These are phyloP conservation scores for Arachis stenosperma DNA, from an alignment of 306 rosid species.

Conservation along the genomic window DNA sequence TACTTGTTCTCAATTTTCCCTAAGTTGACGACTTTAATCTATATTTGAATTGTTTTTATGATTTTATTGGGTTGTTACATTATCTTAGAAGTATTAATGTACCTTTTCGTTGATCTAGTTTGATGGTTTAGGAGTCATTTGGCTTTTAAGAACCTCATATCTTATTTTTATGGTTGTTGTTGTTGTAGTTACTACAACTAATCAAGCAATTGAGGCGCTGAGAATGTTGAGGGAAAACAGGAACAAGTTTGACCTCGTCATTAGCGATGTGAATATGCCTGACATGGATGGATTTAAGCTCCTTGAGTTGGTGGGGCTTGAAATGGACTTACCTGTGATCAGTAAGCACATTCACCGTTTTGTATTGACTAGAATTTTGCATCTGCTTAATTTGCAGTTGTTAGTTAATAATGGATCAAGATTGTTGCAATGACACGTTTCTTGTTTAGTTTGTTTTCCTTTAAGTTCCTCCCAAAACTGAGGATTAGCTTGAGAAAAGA, in stretches of 20 bases:
- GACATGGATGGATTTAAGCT: constrained; percentile 95
- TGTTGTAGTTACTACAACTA: constrained; percentile 72
- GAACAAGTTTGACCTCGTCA: constrained; percentile 75
- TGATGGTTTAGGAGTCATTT: constrained; percentile 12
- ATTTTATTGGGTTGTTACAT: constrained; percentile 17
- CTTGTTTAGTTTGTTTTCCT: background rate
- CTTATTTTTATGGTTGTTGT: constrained; percentile 38
- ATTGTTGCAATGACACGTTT: background rate
- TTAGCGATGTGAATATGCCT: constrained; percentile 90
- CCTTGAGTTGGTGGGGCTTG: constrained; percentile 86
- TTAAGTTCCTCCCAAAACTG: background rate
- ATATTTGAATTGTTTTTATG: constrained; percentile 6
- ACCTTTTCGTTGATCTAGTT: constrained; percentile 19
- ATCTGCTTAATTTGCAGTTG: constrained; percentile 11
- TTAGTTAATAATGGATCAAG: constrained; percentile 1
- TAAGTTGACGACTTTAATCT: constrained; percentile 23
- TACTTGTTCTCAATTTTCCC: background rate
- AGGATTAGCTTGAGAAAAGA: background rate
- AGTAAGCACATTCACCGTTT: constrained; percentile 55
- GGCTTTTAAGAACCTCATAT: constrained; percentile 5
- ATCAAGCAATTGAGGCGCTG: constrained; percentile 69
- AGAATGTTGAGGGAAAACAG: constrained; percentile 78
- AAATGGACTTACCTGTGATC: constrained; percentile 94
- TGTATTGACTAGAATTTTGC: constrained; percentile 27
- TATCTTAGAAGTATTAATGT: background rate